Base-by-base conservation (phyloP, 306 rosid genomes). In the Benincasa hispida region DNA sequence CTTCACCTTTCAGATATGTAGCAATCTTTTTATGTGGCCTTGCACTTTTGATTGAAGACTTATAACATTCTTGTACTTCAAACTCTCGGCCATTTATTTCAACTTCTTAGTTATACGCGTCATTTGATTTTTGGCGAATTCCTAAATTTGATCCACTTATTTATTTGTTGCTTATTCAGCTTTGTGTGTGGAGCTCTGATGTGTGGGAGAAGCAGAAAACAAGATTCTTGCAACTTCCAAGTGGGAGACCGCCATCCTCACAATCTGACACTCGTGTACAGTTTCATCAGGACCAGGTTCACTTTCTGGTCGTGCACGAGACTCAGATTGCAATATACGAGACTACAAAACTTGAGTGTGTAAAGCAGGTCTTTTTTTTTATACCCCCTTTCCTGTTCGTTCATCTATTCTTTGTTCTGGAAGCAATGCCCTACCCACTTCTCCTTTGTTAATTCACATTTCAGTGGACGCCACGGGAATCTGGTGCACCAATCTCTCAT, bases 171-270 rank as follows among this genome's bases (percentile, higher is more conserved):
- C 17, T 65, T 56, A 76, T 78, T 72, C 84, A 92, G 98, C 84
- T 94, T 70, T 89, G 94, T 45, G 91, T 89, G 35, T 94, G 98
- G 98, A 94, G 79, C 55, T 87, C 96, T 63, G 97, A 94, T 82
- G 92, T 90, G 57, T 94, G 97, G 97, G 98, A 91, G 83, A 94
- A 94, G 87, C 97, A 91, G 87, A 91, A 84, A 78, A 79, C 85
- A 59, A 87, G 91, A 85, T 84, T 81, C 85, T 86, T 94, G 89
- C 98, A 83, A 86, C 89, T 94, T 80, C 97, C 98, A 78, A 42
- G 88, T 54, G 96, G 98, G 69, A 89, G 96, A 87, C 87, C 89
- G 57, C 87, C 91, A 59, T 67, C 95, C 5, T 83, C 91, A 14
- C 97, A 85, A 55, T 81, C 97, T 0, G 96, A 90, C 84, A 91